Conservation (phyloP, 148 eudicot species). For the Amaranthus palmeri region DNA sequence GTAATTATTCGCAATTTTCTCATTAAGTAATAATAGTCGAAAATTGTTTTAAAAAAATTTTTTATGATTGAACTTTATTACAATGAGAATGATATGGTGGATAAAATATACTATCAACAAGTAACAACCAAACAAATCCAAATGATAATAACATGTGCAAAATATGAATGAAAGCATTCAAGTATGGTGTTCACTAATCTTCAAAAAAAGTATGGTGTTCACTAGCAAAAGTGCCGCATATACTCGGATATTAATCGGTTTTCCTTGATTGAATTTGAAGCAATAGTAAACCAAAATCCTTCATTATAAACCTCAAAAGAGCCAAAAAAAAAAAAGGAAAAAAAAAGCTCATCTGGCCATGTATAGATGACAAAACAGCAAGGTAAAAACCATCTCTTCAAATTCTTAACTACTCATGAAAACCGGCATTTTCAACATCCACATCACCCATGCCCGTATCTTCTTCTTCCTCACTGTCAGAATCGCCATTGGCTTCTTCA, state of each 20-base stretch:
- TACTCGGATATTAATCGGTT: not conserved
- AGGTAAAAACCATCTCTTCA: not conserved
- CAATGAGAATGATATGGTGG: no score
- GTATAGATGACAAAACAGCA: slow-evolving; percentile 17
- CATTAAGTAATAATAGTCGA: no score
- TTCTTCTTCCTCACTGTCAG: slow-evolving; percentile 71
- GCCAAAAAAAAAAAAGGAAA: not conserved
- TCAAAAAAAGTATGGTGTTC: not conserved
- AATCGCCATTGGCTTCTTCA: slow-evolving; percentile 70
- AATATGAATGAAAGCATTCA: no score
- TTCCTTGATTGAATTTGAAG: slow-evolving; percentile 1
- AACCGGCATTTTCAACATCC: slow-evolving; percentile 54
- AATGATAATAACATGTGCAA: no score
- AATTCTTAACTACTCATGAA: slow-evolving; percentile 18
- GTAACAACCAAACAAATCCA: no score
- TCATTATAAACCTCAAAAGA: not conserved
- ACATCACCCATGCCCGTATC: slow-evolving; percentile 85
- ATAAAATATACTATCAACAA: no score
- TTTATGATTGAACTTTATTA: no score
- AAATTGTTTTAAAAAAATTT: no score
- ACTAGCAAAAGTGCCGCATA: not conserved
- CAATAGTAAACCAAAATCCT: not conserved
- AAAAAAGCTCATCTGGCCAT: slow-evolving; percentile 9
- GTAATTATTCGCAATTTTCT: no score
- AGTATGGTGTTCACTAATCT: not conserved